Evolutionary conservation across 805 yeast genomes (phyloP).

Genomic region (Candida nitratophila): DNA sequence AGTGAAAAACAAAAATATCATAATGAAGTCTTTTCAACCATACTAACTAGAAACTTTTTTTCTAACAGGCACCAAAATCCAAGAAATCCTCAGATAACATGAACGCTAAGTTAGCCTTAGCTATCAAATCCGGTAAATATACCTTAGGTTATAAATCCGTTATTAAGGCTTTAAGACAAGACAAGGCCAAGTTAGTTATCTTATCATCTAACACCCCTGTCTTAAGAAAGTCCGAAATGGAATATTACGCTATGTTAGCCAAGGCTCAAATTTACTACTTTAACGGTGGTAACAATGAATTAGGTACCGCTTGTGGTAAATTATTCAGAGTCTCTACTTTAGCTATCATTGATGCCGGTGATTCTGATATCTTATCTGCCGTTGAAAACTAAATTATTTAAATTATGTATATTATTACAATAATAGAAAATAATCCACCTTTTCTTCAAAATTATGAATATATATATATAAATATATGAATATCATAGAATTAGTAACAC

Average conservation of each 20-base stretch:
- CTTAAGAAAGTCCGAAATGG: constrained; percentile 98
- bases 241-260: constrained; percentile 99
- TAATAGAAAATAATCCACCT: no score
- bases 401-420: background rate
- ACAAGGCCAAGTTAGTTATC: constrained; percentile 97
- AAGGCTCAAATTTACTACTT: constrained; percentile 97
- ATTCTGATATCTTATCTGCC: constrained; percentile 92
- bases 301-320: constrained; percentile 99
- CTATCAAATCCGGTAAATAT: constrained; percentile 98
- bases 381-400: constrained; percentile 23
- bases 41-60: constrained; percentile 31
- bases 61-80: constrained; percentile 82
- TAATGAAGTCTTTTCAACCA: no score
- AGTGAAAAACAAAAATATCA: no score
- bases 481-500: no score
- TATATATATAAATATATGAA: no score
- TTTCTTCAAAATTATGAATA: no score
- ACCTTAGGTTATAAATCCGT: constrained; percentile 99
- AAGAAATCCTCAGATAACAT: constrained; percentile 88
- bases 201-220: constrained; percentile 99
- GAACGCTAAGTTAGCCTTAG: constrained; percentile 97
- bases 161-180: constrained; percentile 96
- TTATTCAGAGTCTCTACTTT: constrained; percentile 99
- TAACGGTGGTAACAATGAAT: constrained; percentile 99
- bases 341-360: constrained; percentile 97